Base-by-base conservation (phyloP, 2,329 filamentous ascomycete species). In the Colletotrichum tabaci region DNA sequence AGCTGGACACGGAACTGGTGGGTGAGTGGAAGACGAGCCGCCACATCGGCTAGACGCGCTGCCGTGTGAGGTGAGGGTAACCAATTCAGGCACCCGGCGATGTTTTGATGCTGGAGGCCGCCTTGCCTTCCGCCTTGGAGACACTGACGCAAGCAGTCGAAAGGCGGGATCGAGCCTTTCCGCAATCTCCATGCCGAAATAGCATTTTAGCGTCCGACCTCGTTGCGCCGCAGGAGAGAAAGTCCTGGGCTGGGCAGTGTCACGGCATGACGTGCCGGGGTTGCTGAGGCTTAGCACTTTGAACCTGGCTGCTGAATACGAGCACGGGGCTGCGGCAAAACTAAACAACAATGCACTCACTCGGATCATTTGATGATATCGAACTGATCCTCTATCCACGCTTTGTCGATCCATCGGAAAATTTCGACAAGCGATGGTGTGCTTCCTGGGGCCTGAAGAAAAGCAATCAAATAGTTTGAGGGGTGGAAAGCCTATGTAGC, bases 21-120 rank as follows among this genome's bases (percentile, higher is more conserved):
- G 44, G 30, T 67, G 50, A 71, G 44, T 57, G 50, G 63, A 50
- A 44, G 56, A 49, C 56, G 63, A 67, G 63, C 67, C 67, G 64
- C 63, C 35, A 61, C 35, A 55, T 49, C 15, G 40, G 49, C 40
- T 55, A 38, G 46, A 58, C 46, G 26, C 13, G 40, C 53, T 26
- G 26, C 40, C 23, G 12, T 23, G 61, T 26, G 26, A n/a, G 44
- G 61, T 18, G 15, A n/a, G 38, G 30, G 61, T 8, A 40, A 21
- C n/a, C 30, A 40, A 10, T 38, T 30, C 52, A 21, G 52, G 30
- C 35, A 56, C 58, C 10, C 30, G 15, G 23, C 23, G 42, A 21
- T 52, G 47, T 26, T 49, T 56, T 49, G 47, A 60, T 38, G 53
- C 35, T 26, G 30, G 15, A 52, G 35, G 52, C 55, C 38, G 35